Conservation (phyloP, 139 green algal species). For the Tetraselmis striata region DNA sequence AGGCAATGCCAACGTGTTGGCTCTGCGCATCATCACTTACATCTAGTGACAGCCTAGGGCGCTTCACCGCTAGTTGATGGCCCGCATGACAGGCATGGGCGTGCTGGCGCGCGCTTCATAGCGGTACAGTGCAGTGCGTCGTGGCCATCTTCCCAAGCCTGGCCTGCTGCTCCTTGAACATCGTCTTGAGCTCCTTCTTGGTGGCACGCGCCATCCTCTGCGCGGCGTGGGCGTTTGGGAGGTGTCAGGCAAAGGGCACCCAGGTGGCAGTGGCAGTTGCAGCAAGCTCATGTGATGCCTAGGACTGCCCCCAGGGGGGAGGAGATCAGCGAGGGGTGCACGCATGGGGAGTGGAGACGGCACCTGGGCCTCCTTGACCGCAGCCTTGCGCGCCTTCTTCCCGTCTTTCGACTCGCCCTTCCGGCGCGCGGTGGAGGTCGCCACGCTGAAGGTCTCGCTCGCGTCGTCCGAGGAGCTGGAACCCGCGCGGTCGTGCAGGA, state of each 20-base stretch:
- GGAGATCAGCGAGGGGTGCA: too few species aligned
- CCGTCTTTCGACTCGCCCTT: constrained; percentile 78
- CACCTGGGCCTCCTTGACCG: constrained; percentile 65
- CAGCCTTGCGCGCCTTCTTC: constrained; percentile 66
- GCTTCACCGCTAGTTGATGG: too few species aligned
- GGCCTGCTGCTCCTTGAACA: constrained; percentile 62
- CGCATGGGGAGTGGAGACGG: not conserved
- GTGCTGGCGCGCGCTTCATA: too few species aligned
- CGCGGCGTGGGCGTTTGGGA: too few species aligned
- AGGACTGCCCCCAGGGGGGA: too few species aligned
- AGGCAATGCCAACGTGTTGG: too few species aligned
- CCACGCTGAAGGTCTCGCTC: not conserved
- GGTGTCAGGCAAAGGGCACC: too few species aligned
- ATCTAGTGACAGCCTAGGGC: too few species aligned
- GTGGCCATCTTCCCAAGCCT: constrained; percentile 12
- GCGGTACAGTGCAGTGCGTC: not conserved
- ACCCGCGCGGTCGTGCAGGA: not conserved
- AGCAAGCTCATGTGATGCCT: too few species aligned
- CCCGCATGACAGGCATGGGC: too few species aligned
- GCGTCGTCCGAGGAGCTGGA: not conserved
- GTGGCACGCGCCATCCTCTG: constrained; percentile 42
- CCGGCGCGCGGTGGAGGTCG: constrained; percentile 17
- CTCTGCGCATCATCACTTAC: too few species aligned
- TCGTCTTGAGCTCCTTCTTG: constrained; percentile 78
- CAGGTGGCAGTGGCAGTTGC: too few species aligned